phyloP scores from a whole-genome alignment of 805 yeast species.

The Saccharomycopsis olivae region DNA sequence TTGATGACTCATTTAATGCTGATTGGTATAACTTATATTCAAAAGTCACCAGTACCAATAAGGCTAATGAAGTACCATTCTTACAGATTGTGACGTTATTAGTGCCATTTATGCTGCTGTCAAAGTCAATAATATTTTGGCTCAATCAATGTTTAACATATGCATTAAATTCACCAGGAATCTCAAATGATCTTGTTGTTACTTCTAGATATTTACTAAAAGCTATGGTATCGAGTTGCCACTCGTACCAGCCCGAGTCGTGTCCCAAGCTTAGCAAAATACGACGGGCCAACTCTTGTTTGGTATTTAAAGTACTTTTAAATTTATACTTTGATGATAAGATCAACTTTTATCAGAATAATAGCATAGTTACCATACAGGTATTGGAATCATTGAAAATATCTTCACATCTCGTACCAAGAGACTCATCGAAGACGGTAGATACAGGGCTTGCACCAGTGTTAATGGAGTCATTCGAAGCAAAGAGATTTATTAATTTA shows the following conservation, averaged over 20 bases:
- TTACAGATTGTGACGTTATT: conserved; percentile 9
- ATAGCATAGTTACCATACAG: conserved; percentile 5
- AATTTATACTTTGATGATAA: conserved; percentile 11
- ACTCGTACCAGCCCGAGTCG: background rate
- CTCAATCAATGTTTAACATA: conserved; percentile 14
- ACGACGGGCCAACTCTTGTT: conserved; percentile 9
- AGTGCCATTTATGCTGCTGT: conserved; percentile 7
- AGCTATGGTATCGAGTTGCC: background rate
- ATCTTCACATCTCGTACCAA: background rate
- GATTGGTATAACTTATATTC: conserved; percentile 5
- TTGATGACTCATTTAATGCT: conserved; percentile 1
- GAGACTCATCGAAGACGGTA: background rate
- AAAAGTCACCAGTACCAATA: conserved; percentile 2
- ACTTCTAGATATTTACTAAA: conserved; percentile 11
- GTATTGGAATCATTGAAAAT: conserved; percentile 2
- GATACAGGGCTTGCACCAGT: background rate
- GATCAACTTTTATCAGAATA: conserved; percentile 7
- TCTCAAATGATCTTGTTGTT: conserved; percentile 12
- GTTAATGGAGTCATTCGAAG: conserved; percentile 14
- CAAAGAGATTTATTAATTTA: conserved; percentile 16
- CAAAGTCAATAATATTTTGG: conserved; percentile 11
- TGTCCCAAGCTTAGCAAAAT: background rate
- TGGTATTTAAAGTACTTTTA: conserved; percentile 11
- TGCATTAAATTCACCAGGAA: conserved; percentile 19
- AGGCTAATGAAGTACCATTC: conserved; percentile 8